phyloP scores from a whole-genome alignment of 2,329 filamentous ascomycete genomes.

The Macrophomina phaseolina region DNA sequence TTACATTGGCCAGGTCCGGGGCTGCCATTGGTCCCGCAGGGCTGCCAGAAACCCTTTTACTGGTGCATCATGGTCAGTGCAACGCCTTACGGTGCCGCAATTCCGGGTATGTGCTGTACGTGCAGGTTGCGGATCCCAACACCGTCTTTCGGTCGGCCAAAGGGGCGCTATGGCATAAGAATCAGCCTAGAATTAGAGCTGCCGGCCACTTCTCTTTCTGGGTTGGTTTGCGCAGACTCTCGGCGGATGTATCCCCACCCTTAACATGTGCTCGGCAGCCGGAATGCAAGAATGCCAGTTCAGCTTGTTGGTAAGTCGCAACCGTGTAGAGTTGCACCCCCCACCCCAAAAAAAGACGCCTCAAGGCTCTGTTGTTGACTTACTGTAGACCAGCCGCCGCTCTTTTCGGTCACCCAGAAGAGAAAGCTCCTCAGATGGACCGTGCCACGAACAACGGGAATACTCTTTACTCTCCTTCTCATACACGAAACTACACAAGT shows the following conservation, averaged over 20 bases:
- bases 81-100: constrained; percentile 15
- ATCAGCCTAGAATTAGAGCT: neutral
- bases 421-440: neutral
- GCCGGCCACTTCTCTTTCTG: neutral
- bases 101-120: constrained; percentile 17
- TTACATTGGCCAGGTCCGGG: neutral
- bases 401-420: neutral
- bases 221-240: neutral
- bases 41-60: constrained; percentile 1
- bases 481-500: constrained; percentile 11
- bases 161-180: neutral
- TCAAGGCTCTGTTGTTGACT: neutral
- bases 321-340: too few relatives aligned
- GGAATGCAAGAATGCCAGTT: constrained; percentile 9
- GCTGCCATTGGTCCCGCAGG: neutral
- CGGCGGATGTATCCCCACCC: neutral
- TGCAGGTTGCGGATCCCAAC: constrained; percentile 3
- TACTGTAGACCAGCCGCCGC: constrained; percentile 1
- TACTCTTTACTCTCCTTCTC: constrained; percentile 12
- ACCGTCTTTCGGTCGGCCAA: constrained; percentile 11
- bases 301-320: constrained; percentile 8
- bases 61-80: constrained; percentile 11
- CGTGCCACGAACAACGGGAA: constrained; percentile 8
- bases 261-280: constrained; percentile 2
- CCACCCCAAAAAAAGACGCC: neutral